phyloP scores from a whole-genome alignment of 2,329 filamentous ascomycete species.

The Zymoseptoria ardabiliae region DNA sequence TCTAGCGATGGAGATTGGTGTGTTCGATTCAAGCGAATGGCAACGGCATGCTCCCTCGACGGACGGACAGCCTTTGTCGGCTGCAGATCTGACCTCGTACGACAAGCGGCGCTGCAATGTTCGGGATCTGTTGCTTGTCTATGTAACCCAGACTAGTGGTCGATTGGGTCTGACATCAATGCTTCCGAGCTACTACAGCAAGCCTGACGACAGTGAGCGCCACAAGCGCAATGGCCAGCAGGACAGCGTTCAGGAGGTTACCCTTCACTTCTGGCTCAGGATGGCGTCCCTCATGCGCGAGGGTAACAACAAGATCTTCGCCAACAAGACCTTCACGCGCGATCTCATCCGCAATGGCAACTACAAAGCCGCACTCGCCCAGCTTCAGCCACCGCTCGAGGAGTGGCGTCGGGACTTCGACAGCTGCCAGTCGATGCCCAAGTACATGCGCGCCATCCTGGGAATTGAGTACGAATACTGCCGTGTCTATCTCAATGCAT shows the following conservation, averaged over 20 bases:
- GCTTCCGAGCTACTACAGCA: constrained; percentile 54
- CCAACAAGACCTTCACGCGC: constrained; percentile 78
- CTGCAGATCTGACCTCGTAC: constrained; percentile 63
- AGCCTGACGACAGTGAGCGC: constrained; percentile 30
- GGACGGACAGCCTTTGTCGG: constrained; percentile 29
- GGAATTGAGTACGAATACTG: constrained; percentile 95
- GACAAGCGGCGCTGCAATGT: constrained; percentile 73
- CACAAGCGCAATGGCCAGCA: constrained; percentile 25
- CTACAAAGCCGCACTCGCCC: constrained; percentile 72
- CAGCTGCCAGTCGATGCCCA: constrained; percentile 47
- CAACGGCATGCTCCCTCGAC: constrained; percentile 45
- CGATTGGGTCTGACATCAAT: constrained; percentile 89
- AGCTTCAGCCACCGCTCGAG: constrained; percentile 69
- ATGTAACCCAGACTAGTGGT: constrained; percentile 88
- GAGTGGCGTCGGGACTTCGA: constrained; percentile 81
- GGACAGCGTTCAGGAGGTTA: constrained; percentile 43
- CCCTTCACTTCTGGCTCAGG: constrained; percentile 82
- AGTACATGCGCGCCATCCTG: constrained; percentile 64
- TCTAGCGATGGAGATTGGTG: constrained; percentile 84
- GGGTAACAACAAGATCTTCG: constrained; percentile 82
- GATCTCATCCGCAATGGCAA: constrained; percentile 79
- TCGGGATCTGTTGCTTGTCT: constrained; percentile 79
- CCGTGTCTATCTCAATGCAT: constrained; percentile 86
- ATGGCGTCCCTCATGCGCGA: constrained; percentile 89
- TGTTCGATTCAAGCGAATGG: constrained; percentile 79